Conservation (phyloP, 148 eudicot species). For the Nyssa sinensis region DNA sequence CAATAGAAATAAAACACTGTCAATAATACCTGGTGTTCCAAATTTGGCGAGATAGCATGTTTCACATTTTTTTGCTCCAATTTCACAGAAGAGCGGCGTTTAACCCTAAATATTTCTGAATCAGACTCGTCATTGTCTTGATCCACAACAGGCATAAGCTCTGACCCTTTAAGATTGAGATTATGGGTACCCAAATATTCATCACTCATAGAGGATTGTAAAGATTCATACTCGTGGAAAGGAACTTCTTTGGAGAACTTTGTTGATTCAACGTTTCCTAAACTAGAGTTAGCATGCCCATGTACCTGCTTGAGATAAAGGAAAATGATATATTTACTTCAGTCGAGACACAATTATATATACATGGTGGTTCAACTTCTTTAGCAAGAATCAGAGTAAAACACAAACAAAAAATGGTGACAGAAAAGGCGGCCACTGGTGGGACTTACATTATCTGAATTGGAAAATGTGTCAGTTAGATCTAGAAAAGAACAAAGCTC, state of each 20-base stretch:
- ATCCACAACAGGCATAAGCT: conserved; percentile 27
- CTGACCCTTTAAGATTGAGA: conserved; percentile 23
- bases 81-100: conserved; percentile 68
- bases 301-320: conserved; percentile 32
- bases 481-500: conserved; percentile 34
- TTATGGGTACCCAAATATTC: conserved; percentile 32
- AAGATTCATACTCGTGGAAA: conserved; percentile 28
- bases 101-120: conserved; percentile 85
- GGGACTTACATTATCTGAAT: conserved; percentile 41
- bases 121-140: conserved; percentile 79
- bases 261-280: conserved; percentile 6
- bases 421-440: not conserved
- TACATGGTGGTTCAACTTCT: not conserved
- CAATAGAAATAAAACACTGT: not conserved
- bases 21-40: conserved; percentile 48
- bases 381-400: not conserved
- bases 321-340: not conserved
- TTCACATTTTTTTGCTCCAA: conserved; percentile 35
- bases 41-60: conserved; percentile 23
- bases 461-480: conserved; percentile 15
- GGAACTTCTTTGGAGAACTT: conserved; percentile 27
- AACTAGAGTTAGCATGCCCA: conserved; percentile 23
- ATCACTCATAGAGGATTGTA: conserved; percentile 22
- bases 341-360: not conserved
- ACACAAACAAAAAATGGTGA: not conserved